Percentiles rank a stretch among this genome's conserved stretches.
Evolutionary conservation across 2,329 filamentous ascomycete genomes (phyloP).

Genomic region (Sporothrix inflata): DNA sequence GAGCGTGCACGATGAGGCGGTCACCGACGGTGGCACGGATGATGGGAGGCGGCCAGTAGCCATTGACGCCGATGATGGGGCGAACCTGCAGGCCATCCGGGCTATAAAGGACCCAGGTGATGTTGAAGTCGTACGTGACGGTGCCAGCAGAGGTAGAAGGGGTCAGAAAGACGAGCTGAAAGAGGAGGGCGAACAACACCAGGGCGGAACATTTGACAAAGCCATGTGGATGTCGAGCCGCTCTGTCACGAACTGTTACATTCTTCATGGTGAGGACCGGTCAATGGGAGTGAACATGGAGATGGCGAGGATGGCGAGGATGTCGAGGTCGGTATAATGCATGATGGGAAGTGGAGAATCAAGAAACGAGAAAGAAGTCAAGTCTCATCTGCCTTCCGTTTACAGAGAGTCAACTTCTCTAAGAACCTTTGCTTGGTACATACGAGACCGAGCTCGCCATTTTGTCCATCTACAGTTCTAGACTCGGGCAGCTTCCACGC

Average conservation of each 20-base stretch:
- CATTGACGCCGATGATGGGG: conserved; percentile 74
- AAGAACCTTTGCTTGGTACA: too few species aligned
- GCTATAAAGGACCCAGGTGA: conserved; percentile 71
- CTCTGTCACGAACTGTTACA: neutral
- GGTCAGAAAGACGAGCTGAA: neutral
- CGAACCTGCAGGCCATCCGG: conserved; percentile 69
- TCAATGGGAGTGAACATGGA: neutral
- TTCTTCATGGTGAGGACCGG: neutral
- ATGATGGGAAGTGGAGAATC: neutral
- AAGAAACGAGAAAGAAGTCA: too few species aligned
- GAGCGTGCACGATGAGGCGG: conserved; percentile 59
- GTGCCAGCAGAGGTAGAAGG: conserved; percentile 32
- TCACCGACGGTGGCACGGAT: conserved; percentile 67
- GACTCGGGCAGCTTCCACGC: neutral
- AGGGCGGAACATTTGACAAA: neutral
- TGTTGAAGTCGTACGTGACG: conserved; percentile 61
- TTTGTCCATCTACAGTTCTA: neutral
- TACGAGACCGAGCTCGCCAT: too few species aligned
- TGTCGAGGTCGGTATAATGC: neutral
- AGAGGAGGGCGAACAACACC: neutral
- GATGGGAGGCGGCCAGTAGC: conserved; percentile 70
- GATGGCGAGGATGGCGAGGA: neutral
- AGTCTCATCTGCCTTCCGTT: neutral
- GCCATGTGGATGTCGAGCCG: neutral
- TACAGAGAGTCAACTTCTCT: neutral